Evolutionary conservation across 2,329 filamentous ascomycete genomes (phyloP).

Genomic region (Beauveria asiatica): DNA sequence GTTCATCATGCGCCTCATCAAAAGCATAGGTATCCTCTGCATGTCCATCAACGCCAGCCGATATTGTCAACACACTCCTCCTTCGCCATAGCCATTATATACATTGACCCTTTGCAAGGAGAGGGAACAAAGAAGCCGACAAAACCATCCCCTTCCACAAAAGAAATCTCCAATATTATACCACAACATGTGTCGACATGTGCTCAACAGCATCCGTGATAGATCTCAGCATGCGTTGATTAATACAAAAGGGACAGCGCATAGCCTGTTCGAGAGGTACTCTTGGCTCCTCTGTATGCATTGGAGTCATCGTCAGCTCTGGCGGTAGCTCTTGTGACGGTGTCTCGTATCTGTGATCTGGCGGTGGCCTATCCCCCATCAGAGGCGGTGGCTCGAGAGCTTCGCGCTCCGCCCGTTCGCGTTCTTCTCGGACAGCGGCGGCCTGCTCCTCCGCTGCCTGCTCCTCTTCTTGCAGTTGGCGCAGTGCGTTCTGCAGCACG

Average conservation of each 20-base stretch:
- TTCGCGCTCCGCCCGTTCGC: conserved; percentile 38
- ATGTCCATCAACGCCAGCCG: neutral
- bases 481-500: conserved; percentile 50
- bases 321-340: conserved; percentile 27
- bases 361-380: conserved; percentile 22
- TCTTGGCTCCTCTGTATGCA: conserved; percentile 40
- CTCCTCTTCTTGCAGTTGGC: conserved; percentile 50
- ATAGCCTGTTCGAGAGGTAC: conserved; percentile 40
- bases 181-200: conserved; percentile 52
- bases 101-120: neutral
- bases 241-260: conserved; percentile 53
- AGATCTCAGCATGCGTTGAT: conserved; percentile 50
- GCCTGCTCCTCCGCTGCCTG: conserved; percentile 50
- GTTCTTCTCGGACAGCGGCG: conserved; percentile 44
- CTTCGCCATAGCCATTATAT: neutral
- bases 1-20: neutral
- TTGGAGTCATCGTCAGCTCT: conserved; percentile 47
- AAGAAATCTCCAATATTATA: conserved; percentile 24
- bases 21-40: neutral
- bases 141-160: neutral
- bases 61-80: neutral
- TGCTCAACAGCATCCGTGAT: conserved; percentile 57
- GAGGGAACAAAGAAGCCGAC: neutral
- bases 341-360: conserved; percentile 26
- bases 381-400: conserved; percentile 22